Conservation (phyloP, 345 rosid genomes). For the Bretschneidera sinensis region DNA sequence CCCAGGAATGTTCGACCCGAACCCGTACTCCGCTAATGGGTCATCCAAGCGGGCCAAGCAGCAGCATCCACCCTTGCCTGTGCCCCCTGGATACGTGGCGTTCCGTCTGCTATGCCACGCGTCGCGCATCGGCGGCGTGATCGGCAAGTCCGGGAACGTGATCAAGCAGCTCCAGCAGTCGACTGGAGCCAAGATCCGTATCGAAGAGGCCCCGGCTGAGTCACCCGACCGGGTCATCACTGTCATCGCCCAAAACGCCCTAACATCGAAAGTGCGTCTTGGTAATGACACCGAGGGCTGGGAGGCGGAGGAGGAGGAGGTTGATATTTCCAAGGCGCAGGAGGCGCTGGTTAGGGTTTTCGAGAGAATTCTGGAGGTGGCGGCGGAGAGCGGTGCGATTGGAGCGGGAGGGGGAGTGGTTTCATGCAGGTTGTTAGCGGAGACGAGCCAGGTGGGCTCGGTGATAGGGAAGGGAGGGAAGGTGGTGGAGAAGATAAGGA, state of each 20-base stretch:
- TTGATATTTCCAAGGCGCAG: constrained; percentile 72
- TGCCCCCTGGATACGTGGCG: constrained; percentile 55
- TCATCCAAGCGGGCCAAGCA: constrained; percentile 55
- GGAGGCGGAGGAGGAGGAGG: constrained; percentile 24
- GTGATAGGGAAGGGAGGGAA: constrained; percentile 91
- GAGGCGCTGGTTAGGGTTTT: constrained; percentile 73
- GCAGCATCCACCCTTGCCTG: constrained; percentile 30
- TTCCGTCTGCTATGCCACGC: constrained; percentile 72
- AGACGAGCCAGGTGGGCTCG: constrained; percentile 62
- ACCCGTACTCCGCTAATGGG: constrained; percentile 30
- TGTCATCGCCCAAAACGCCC: constrained; percentile 36
- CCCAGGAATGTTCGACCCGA: constrained; percentile 17
- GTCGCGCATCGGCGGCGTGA: constrained; percentile 74
- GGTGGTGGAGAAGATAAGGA: constrained; percentile 70
- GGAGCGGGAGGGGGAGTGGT: constrained; percentile 38
- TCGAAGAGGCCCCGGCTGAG: constrained; percentile 65
- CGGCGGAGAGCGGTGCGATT: constrained; percentile 38
- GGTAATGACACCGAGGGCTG: constrained; percentile 13
- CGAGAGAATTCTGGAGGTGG: constrained; percentile 66
- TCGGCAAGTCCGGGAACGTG: constrained; percentile 74
- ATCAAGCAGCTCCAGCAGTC: constrained; percentile 76
- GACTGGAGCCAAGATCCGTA: constrained; percentile 72
- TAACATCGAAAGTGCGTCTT: constrained; percentile 21
- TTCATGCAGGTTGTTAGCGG: constrained; percentile 70
- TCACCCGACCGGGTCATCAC: constrained; percentile 68